A percentile compares a stretch with the other conserved stretches of the same genome.
phyloP scores from a whole-genome alignment of 164 flowering plant species.

The Vitis amurensis region DNA sequence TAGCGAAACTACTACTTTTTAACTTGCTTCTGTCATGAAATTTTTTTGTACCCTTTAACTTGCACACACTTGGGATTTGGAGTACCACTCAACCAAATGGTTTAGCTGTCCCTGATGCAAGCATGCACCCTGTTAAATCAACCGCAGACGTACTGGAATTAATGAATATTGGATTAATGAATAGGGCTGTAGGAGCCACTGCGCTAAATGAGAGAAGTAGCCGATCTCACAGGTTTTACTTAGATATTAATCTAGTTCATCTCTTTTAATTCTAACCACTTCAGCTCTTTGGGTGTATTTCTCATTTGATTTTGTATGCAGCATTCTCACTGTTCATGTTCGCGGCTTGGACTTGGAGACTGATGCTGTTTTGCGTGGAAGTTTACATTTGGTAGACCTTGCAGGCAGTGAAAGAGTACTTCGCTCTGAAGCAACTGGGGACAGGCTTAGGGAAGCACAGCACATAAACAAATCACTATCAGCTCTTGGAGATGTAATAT shows the following conservation, averaged over 20 bases:
- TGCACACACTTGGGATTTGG: constrained; percentile 61
- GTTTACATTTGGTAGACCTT: constrained; percentile 91
- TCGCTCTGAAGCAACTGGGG: constrained; percentile 87
- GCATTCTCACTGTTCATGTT: constrained; percentile 86
- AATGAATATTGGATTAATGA: constrained; percentile 64
- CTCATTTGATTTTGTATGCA: constrained; percentile 27
- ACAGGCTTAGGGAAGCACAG: constrained; percentile 84
- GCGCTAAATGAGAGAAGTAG: constrained; percentile 97
- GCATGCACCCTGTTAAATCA: constrained; percentile 69
- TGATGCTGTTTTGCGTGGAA: constrained; percentile 69
- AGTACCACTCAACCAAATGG: constrained; percentile 55
- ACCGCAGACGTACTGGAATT: constrained; percentile 46
- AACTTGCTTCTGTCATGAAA: no score
- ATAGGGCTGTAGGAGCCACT: constrained; percentile 90
- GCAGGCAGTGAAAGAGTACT: constrained; percentile 98
- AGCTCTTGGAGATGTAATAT: constrained; percentile 87
- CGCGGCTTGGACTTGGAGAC: constrained; percentile 61
- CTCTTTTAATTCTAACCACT: neutral
- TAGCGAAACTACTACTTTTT: no score
- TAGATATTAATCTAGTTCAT: neutral
- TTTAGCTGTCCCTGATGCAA: constrained; percentile 61
- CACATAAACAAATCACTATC: constrained; percentile 80
- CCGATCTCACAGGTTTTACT: constrained; percentile 84
- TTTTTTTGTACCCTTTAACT: constrained; percentile 29
- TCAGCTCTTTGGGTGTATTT: neutral